A percentile compares a stretch with the other conserved stretches of the same genome.
phyloP scores from a whole-genome alignment of 805 yeast genomes.

The Nakazawaea sp. region DNA sequence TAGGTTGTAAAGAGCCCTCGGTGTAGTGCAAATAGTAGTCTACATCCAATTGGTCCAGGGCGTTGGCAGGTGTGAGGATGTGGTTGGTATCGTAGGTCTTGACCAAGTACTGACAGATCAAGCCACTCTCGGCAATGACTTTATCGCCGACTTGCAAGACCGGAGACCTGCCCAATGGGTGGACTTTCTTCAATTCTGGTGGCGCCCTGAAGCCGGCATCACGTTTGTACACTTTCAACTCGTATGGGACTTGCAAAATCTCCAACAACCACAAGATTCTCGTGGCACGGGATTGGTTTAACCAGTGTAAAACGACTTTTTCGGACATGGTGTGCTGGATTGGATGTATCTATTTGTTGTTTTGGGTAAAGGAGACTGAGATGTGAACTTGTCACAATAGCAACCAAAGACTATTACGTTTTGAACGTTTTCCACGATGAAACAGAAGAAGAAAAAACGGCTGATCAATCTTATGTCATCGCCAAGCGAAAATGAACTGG shows the following conservation, averaged over 20 bases:
- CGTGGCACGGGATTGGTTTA: conserved; percentile 51
- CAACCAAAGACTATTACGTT: no score
- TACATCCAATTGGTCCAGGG: conserved; percentile 33
- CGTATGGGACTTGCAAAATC: conserved; percentile 48
- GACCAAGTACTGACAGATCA: conserved; percentile 46
- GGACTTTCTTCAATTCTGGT: conserved; percentile 40
- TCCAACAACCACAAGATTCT: conserved; percentile 63
- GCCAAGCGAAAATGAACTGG: no score
- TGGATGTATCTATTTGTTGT: no score
- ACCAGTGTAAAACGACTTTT: conserved; percentile 20
- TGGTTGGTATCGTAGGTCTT: conserved; percentile 38
- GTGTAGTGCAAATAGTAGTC: conserved; percentile 48
- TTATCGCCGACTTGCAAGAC: conserved; percentile 38
- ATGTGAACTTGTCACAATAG: no score
- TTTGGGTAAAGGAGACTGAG: no score
- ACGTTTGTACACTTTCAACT: conserved; percentile 45
- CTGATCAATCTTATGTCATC: no score
- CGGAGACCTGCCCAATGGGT: conserved; percentile 63
- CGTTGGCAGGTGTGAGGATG: conserved; percentile 29
- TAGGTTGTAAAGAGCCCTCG: conserved; percentile 59
- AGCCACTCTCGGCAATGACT: conserved; percentile 52
- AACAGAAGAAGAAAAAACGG: no score
- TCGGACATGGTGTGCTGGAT: no score
- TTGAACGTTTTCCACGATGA: no score
- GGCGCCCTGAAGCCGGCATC: conserved; percentile 42